Base-by-base conservation (phyloP, 805 yeast species). In the Lachancea quebecensis region DNA sequence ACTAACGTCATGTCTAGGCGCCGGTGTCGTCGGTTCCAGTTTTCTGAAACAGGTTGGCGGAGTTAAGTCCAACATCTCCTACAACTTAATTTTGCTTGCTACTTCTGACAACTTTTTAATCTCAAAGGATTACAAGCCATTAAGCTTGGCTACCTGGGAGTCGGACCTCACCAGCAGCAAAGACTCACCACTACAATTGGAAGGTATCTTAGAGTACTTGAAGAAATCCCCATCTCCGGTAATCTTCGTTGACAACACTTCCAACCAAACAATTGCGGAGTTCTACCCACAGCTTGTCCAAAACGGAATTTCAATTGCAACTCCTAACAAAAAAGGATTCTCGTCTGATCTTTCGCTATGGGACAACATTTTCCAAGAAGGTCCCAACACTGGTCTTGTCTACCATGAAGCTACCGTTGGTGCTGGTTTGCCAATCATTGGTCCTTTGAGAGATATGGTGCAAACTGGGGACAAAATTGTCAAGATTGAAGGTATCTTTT, bases 371-470 rank as follows among this genome's bases (percentile, higher is more conserved):
- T 86, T 86, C 57, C 75, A 84, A 31, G 74, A 72, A 33, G 67
- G 70, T 34, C 73, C 76, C 39, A 70, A 72, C 32, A 72, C 75
- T 38, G 81, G 81, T 41, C 73, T 91, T 51, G 95, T 89, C 38
- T 91, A 89, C 74, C 99, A 93, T 62, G 99, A 93, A 74, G 95
- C 99, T 41, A 88, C 97, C 7, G 98, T 93, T 48, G 98, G 98
- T 62, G 99, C 99, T 36, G 99, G 98, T 47, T 75, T 93, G 65
- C 99, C 99, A 49, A 80, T 93, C 50, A 82, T 93, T 57, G 82
- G 88, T 39, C 85, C 96, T 42, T 72, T 93, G 60, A 85, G 81
- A 61, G 99, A 93, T 65, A 75, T 91, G 68, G 74, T 93, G 36
- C 77, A 79, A 50, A 93, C 99, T 44, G 99, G 99, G 53, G 99